Evolutionary conservation across 169 alveolate species (phyloP).

Genomic region (Plasmodium chabaudi): DNA sequence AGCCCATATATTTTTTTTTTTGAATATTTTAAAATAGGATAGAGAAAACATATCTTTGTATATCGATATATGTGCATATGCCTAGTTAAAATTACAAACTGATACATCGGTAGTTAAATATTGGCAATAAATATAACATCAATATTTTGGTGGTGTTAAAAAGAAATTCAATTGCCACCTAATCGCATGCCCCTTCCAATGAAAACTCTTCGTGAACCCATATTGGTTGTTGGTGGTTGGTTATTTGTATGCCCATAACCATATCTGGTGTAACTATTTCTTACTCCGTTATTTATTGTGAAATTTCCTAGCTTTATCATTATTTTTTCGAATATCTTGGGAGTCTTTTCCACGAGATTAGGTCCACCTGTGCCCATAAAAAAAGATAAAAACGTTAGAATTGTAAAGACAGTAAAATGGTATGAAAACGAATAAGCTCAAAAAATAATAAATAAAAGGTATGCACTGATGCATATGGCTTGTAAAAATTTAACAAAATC

Average conservation of each 20-base stretch:
- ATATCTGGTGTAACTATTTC: constrained; percentile 29
- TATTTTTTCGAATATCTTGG: constrained; percentile 80
- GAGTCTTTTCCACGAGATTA: constrained; percentile 80
- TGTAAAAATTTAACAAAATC: background rate
- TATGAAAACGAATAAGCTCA: background rate
- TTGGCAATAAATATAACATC: too few relatives aligned
- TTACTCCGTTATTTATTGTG: constrained; percentile 27
- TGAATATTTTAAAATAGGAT: too few relatives aligned
- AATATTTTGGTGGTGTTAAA: too few relatives aligned
- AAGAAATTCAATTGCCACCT: constrained; percentile 76
- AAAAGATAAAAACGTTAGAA: constrained; percentile 1
- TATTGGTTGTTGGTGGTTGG: constrained; percentile 53
- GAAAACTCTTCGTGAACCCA: constrained; percentile 77
- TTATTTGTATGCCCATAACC: constrained; percentile 50
- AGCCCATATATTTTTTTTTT: too few relatives aligned
- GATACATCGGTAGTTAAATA: too few relatives aligned
- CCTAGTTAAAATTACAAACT: too few relatives aligned
- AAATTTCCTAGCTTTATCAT: constrained; percentile 81
- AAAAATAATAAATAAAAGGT: background rate
- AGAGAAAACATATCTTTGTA: too few relatives aligned
- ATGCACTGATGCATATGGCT: background rate
- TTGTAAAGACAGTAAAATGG: background rate
- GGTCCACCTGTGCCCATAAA: constrained; percentile 72
- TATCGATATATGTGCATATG: too few relatives aligned
- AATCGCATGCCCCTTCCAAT: constrained; percentile 88